Evolutionary conservation across 768 basidiomycete genomes (phyloP).

Genomic region (Phanerochaete sordida): DNA sequence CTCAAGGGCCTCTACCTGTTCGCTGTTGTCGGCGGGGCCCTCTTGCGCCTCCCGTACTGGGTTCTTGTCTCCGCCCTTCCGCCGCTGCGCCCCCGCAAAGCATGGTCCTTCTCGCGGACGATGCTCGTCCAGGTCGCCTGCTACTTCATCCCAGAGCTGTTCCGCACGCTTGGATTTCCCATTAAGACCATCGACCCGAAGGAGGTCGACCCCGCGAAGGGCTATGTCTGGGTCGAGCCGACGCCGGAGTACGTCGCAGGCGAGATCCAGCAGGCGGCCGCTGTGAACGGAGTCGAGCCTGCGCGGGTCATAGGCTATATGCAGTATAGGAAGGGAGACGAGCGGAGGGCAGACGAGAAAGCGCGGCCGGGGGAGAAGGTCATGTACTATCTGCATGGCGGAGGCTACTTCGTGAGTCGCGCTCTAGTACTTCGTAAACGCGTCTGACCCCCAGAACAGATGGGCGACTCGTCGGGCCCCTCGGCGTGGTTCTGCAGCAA

Average conservation of each 20-base stretch:
- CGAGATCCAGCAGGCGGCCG: constrained; percentile 2
- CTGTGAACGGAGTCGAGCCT: neutral
- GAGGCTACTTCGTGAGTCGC: neutral
- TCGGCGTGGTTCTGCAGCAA: neutral
- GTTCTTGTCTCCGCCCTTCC: neutral
- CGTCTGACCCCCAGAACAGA: neutral
- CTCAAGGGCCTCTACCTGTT: neutral
- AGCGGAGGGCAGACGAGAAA: neutral
- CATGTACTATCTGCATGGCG: constrained; percentile 16
- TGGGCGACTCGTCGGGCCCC: neutral
- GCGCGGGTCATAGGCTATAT: constrained; percentile 7
- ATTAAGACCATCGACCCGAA: neutral
- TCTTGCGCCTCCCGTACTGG: constrained; percentile 9
- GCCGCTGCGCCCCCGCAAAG: neutral
- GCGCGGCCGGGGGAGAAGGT: constrained; percentile 13
- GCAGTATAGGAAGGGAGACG: neutral
- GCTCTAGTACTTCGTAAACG: neutral
- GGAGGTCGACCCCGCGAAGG: neutral
- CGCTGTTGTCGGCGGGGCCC: neutral
- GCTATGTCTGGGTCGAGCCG: constrained; percentile 5
- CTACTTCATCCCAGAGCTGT: neutral
- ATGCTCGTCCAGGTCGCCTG: neutral
- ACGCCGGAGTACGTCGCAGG: constrained; percentile 5
- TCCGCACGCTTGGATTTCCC: neutral
- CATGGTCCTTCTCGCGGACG: neutral